A percentile compares a stretch with the other conserved stretches of the same genome.
Evolutionary conservation across 768 basidiomycete genomes (phyloP).

Genomic region (Boletus bicolor): DNA sequence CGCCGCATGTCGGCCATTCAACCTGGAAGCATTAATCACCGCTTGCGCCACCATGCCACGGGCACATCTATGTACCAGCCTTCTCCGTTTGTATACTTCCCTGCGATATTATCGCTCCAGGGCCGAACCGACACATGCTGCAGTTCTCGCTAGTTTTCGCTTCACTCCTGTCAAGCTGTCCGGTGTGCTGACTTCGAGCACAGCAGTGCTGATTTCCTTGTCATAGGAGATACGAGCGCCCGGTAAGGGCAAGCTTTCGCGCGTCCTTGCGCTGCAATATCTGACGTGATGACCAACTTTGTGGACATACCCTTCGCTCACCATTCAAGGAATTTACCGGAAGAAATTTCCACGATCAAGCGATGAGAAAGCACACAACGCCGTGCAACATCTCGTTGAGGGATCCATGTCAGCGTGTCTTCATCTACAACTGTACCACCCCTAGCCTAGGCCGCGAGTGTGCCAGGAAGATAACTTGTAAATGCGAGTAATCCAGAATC

Average conservation of each 20-base stretch:
- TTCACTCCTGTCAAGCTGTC: conserved; percentile 17
- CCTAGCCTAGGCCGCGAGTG: neutral
- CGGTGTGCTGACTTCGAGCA: neutral
- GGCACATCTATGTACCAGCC: conserved; percentile 16
- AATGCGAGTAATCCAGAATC: neutral
- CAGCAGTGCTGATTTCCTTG: conserved; percentile 2
- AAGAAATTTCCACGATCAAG: conserved; percentile 10
- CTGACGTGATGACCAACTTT: neutral
- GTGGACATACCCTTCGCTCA: neutral
- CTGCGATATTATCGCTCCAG: conserved; percentile 29
- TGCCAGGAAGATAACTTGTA: neutral
- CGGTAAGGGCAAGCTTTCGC: neutral
- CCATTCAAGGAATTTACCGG: neutral
- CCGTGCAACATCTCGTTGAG: neutral
- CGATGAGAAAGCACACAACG: conserved; percentile 16
- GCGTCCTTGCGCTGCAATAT: neutral
- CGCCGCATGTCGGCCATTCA: conserved; percentile 24
- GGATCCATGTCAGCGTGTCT: neutral
- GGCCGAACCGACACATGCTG: conserved; percentile 10
- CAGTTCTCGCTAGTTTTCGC: conserved; percentile 10
- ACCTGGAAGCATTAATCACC: conserved; percentile 31
- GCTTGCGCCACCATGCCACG: conserved; percentile 27
- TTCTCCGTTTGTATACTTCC: conserved; percentile 24
- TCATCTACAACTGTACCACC: neutral
- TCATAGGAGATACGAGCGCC: neutral